Evolutionary conservation across 2,329 filamentous ascomycete species (phyloP), one percentile per base, ranked within the genome.

Genomic region (Cyphellophora attinorum): DNA sequence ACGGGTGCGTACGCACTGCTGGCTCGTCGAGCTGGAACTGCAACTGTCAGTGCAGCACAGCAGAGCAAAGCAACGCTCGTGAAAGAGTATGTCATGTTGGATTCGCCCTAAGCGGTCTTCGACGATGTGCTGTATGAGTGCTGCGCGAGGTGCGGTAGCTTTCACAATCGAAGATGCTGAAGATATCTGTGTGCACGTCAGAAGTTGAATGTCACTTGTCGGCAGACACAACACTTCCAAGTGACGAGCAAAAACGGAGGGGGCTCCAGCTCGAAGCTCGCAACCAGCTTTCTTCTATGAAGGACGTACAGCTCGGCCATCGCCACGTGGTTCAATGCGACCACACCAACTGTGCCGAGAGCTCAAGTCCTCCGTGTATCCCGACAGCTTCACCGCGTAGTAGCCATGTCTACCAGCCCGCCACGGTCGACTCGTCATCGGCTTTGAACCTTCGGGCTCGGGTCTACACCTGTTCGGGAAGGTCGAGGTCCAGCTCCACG

Each of bases 1-100:
- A 53, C 39, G 11, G 64, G 63, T 17, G 52, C 54, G 38, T 63
- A 63, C 11, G 36, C 37, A 27, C 48, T 43, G 4, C 29, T n/a
- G 21, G 27, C 14, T 14, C 28, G 31, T 29, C 25, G 36, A 15
- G 28, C 30, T 36, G 34, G 34, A n/a, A n/a, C n/a, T n/a, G n/a
- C n/a, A n/a, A n/a, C n/a, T 5, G 27, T 15, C 3, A 16, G 11
- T 29, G 15, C 27, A 29, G 27, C 27, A 29, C 15, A 14, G n/a
- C 27, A 12, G 27, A 29, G n/a, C 8, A 29, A 12, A 29, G 18
- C 3, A 12, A 29, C 14, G 18, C 8, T 15, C 8, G 18, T 11
- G n/a, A 29, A 12, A 14, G 18, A 16, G 15, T 29, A 10, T 6
- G 18, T 15, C 4, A 29, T 5, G 18, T 13, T 15, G n/a, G 8